Evolutionary conservation across 163 green algal genomes (phyloP), one percentile per base, ranked within the genome.

Genomic region (Scenedesmus sp.): DNA sequence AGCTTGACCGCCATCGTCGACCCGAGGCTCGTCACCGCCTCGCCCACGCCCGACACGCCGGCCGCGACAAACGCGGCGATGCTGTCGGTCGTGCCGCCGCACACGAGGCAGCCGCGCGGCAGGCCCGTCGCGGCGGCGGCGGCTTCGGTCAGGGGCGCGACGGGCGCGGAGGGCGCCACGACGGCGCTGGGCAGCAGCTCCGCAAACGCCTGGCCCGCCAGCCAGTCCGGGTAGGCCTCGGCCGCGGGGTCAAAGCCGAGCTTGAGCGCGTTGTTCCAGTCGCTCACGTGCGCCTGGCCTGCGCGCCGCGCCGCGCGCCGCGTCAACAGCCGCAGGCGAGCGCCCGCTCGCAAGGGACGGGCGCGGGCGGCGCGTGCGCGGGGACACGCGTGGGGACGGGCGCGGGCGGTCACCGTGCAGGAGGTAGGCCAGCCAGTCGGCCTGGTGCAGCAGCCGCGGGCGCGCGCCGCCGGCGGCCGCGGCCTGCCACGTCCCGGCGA

Each of bases 201-300:
- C 4, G 85, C 75, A 77, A 86, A 93, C 9, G 82, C 81, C 87
- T 97, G 88, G 15, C 50, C 18, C 2, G 64, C 36, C 36, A 98
- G 82, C 93, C 93, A 98, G 0, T 84, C 75, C 2, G 93, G 93
- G 67, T 94, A 98, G 0, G 54, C 53, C 63, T 94, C 85, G 29
- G 63, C 34, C 18, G 31, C 89, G 3, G 95, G 94, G 82, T 99
- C 94, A 70, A 89, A 98, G 5, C 95, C 95, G 42, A 98, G 84
- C 87, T 98, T 98, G 24, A 98, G 87, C 2, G 89, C 88, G 72
- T 97, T 97, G 88, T 97, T 97, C 81, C 90, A 97, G 84, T 98
- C 95, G 11, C 85, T 89, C n/a, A 85, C 71, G 31, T 44, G 36
- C 29, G 54, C 4, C 42, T 45, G 10, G 34, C 69, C 69, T 77